Conservation (phyloP, 495 filamentous ascomycete genomes). For the Saxophila tyrrhenica region DNA sequence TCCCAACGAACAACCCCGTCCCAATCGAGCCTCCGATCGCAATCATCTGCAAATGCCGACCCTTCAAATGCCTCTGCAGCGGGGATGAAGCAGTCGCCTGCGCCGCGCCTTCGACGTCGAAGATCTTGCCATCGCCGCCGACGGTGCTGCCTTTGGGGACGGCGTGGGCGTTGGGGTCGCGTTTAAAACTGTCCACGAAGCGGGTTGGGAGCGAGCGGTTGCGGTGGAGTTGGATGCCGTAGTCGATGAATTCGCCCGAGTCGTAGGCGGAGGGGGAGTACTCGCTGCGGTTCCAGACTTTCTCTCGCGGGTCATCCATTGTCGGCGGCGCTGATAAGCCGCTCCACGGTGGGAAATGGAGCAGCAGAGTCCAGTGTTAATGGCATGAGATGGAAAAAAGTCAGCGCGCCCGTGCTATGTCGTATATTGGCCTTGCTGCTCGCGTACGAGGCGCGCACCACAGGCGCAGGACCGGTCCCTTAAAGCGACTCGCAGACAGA, state of each 20-base stretch:
- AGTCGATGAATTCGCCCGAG: conserved; percentile 5
- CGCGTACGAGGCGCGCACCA: not conserved
- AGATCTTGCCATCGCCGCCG: conserved; percentile 51
- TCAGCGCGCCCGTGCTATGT: too few relatives aligned
- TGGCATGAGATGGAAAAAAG: not conserved
- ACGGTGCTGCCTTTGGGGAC: conserved; percentile 41
- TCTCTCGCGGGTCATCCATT: not conserved
- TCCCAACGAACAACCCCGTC: conserved; percentile 70
- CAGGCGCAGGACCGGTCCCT: not conserved
- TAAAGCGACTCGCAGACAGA: not conserved
- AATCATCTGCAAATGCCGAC: conserved; percentile 91
- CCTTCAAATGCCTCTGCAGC: conserved; percentile 65
- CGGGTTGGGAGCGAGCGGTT: conserved; percentile 27
- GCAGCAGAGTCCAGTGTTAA: not conserved
- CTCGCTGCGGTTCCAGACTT: not conserved
- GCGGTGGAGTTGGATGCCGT: conserved; percentile 3
- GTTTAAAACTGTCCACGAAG: conserved; percentile 68
- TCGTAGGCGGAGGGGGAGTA: not conserved
- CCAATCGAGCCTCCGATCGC: conserved; percentile 93
- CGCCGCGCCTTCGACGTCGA: conserved; percentile 65
- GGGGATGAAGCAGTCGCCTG: conserved; percentile 64
- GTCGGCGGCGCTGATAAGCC: not conserved
- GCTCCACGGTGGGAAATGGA: not conserved
- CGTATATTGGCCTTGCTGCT: too few relatives aligned
- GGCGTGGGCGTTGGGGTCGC: conserved; percentile 57